These are phyloP conservation scores for Populus deltoides DNA, from an alignment of 345 rosid genomes.

Conservation along the genomic window DNA sequence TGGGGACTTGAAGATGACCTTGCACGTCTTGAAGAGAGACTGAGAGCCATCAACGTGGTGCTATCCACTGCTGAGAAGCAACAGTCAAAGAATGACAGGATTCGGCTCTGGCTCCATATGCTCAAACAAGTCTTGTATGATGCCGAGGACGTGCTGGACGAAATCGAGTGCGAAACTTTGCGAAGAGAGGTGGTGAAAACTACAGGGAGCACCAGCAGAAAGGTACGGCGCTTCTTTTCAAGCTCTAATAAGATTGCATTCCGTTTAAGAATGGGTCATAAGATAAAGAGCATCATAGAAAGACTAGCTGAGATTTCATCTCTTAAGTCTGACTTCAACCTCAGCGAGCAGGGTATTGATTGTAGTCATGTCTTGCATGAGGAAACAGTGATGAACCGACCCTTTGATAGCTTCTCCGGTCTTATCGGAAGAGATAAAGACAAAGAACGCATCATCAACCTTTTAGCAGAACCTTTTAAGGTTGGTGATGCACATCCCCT, in stretches of 20 bases:
- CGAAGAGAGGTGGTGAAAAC: neutral
- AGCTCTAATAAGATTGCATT: neutral
- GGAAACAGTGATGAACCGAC: too few species aligned
- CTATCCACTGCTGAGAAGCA: conserved; percentile 21
- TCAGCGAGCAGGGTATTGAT: too few species aligned
- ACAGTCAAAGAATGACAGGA: neutral
- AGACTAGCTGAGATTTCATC: too few species aligned
- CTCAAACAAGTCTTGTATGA: conserved; percentile 16
- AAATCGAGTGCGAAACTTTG: neutral
- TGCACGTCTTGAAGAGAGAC: neutral
- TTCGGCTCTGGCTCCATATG: conserved; percentile 16
- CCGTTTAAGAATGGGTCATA: conserved; percentile 1
- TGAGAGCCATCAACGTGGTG: conserved; percentile 1
- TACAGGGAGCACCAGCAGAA: neutral
- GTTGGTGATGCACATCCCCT: too few species aligned
- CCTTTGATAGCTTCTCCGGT: too few species aligned
- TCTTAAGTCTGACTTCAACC: too few species aligned
- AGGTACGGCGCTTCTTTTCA: conserved; percentile 4
- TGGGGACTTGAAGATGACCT: neutral
- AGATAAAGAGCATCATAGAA: neutral
- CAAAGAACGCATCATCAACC: too few species aligned
- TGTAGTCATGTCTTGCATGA: too few species aligned
- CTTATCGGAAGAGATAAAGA: too few species aligned
- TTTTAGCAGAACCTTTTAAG: too few species aligned
- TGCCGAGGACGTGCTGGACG: conserved; percentile 24